phyloP scores from a whole-genome alignment of 176 grass and related monocot species.

The Eleusine indica region DNA sequence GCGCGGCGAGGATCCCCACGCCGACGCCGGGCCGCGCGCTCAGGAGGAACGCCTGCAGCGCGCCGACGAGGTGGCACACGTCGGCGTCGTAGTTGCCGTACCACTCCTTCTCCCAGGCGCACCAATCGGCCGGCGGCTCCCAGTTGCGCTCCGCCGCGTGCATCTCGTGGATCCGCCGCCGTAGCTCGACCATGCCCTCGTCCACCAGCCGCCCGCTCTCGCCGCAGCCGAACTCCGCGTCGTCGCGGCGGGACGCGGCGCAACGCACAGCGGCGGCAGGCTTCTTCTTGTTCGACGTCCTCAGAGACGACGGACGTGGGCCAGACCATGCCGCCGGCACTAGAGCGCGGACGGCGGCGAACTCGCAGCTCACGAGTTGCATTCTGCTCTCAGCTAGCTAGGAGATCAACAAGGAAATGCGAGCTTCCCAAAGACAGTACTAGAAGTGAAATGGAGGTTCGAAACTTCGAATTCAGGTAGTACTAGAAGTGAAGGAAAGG shows the following conservation, averaged over 20 bases:
- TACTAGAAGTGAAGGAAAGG: not conserved
- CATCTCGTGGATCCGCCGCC: slow-evolving; percentile 57
- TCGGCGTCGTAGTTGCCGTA: slow-evolving; percentile 54
- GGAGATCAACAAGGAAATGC: not conserved
- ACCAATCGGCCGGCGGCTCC: slow-evolving; percentile 50
- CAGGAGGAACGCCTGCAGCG: slow-evolving; percentile 53
- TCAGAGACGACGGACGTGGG: not conserved
- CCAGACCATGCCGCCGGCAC: not conserved
- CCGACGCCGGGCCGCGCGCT: slow-evolving; percentile 48
- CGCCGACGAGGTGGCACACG: slow-evolving; percentile 45
- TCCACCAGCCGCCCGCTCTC: slow-evolving; percentile 32
- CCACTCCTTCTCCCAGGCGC: slow-evolving; percentile 64
- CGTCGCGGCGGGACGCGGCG: slow-evolving; percentile 16
- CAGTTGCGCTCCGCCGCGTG: slow-evolving; percentile 48
- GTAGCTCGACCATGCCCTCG: slow-evolving; percentile 54
- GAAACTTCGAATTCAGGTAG: not conserved
- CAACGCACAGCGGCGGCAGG: not conserved
- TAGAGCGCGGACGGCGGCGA: not conserved
- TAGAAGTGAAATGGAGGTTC: not conserved
- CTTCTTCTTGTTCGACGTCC: not conserved
- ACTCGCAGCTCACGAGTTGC: not conserved
- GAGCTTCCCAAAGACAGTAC: not conserved
- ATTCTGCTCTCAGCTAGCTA: not conserved
- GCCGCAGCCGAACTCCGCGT: slow-evolving; percentile 23
- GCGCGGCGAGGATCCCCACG: slow-evolving; percentile 41